Base-by-base conservation (phyloP, 2,329 filamentous ascomycete genomes). In the Thermoascus crustaceus region DNA sequence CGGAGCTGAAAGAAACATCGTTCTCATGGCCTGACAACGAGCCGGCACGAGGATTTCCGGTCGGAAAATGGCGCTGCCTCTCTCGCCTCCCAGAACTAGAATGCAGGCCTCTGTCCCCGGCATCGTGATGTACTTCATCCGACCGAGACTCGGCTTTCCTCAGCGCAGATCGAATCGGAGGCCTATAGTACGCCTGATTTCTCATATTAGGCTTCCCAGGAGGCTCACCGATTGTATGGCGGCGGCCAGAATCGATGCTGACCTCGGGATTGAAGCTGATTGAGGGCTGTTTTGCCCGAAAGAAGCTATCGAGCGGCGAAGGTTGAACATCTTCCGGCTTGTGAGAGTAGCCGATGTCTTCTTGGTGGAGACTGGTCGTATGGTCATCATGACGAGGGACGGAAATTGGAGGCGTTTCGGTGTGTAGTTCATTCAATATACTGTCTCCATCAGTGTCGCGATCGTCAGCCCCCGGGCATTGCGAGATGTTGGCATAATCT, bases 241-340 rank as follows among this genome's bases (percentile, higher is more conserved):
- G 55, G 13, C 53, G 52, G 8, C 61, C 60, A 22, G 57, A 58
- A 21, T 66, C 63, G n/a, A 63, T 40, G 6, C 50, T 62, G 16
- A 63, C 58, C 18, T 61, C 55, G 8, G 58, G 53, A 36, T 63
- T 58, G 46, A 68, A 64, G 34, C 51, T 61, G 37, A 69, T 60
- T 23, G 63, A 67, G 2, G 62, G 54, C 17, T 57, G 53, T 21
- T 58, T 55, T 17, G 59, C 51, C 26, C 60, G 56, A 27, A 66
- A 45, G 39, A 61, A 71, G 31, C 56, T 53, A 18, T 66, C 63
- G 33, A 65, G 52, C 1, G 62, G 60, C 2, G 61, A 63, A 3
- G 53, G 50, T 8, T 51, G 52, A 8, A 58, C 36, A 34, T 60
- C 58, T 16, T 60, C 55, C 24, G 59, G 58, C 33, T 60, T 56